Evolutionary conservation across 2,329 filamentous ascomycete genomes (phyloP), one percentile per base, ranked within the genome.

Genomic region (Leptographium flavum): DNA sequence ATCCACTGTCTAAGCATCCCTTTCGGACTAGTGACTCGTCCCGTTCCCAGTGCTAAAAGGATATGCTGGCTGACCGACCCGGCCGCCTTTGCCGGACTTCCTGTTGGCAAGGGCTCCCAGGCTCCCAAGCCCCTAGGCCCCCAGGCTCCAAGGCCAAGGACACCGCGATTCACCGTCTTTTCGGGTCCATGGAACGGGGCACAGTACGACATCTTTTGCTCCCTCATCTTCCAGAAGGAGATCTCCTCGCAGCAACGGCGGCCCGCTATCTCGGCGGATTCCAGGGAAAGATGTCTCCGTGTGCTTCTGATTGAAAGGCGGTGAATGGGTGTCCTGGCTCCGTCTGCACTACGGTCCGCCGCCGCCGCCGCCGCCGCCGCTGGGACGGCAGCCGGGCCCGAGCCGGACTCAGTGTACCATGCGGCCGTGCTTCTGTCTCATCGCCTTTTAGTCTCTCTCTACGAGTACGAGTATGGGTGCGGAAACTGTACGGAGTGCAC

Each of bases 161-260:
- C n/a, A n/a, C n/a, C n/a, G n/a, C n/a, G 21, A 43, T 43, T 43
- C 41, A 43, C 41, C 41, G 41, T 43, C 41, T 43, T 43, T 43
- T 43, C 39, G 27, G 17, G 17, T 21, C 30, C n/a, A 27, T 30
- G 38, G 23, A 40, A 14, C 25, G 8, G 14, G 17, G 25, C n/a
- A 17, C 27, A 14, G n/a, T 38, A 22, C 2, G 13, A 19, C 39
- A 19, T 32, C n/a, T n/a, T n/a, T n/a, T n/a, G n/a, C n/a, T n/a
- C n/a, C n/a, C n/a, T n/a, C n/a, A 11, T 39, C n/a, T 13, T 30
- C 19, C 5, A 19, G n/a, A n/a, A n/a, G n/a, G 17, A 36, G 17
- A 36, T 21, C 17, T 8, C 21, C 23, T 37, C 21, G 4, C 11
- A 14, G 7, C 14, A 15, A 31, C 19, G 10, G 11, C 35, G 35